Evolutionary conservation across 108 stramenopile species (phyloP), one percentile per base, ranked within the genome.

Genomic region (Fistulifera solaris): DNA sequence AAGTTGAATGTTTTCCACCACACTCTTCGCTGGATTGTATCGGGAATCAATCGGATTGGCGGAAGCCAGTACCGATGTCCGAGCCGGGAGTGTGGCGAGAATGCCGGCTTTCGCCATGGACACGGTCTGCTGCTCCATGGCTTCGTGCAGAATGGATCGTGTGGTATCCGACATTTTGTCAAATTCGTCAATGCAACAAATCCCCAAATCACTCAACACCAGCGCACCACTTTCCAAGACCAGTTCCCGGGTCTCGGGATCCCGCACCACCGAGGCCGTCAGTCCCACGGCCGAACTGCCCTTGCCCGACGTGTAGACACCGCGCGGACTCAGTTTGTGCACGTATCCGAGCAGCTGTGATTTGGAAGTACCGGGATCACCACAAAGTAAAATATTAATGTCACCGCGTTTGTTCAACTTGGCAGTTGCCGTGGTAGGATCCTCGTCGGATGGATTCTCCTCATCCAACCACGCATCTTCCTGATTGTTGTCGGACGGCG

Each of bases 71-170:
- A 99, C 92, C 5, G 96, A 93, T 19, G 97, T 96, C 18, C 99
- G 78, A 5, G 99, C 96, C 72, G 97, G 94, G 19, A 99, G 78
- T 12, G 96, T 95, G 28, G 94, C 92, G 61, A 99, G 93, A 66
- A 99, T 98, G 1, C 99, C 99, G 23, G 99, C 97, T 67, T 98
- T 98, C 23, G 99, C 97, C 27, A 99, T 89, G 19, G 84, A 87
- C 1, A 99, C 95, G 13, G 97, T 99, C 70, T 99, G 99, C 65
- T 99, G 99, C 75, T 99, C 99, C 97, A 99, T 98, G 18, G 96
- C 97, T 75, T 99, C 99, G 77, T 99, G 99, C 1, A 99, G 87
- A 56, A 99, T 89, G 8, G 96, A 91, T 38, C 99, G 83, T 1
- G 97, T 98, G 16, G 91, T 77, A 46, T 94, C 99, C 22, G 81